Conservation (phyloP, 257 asterid species). For the Salvia rosmarinus region DNA sequence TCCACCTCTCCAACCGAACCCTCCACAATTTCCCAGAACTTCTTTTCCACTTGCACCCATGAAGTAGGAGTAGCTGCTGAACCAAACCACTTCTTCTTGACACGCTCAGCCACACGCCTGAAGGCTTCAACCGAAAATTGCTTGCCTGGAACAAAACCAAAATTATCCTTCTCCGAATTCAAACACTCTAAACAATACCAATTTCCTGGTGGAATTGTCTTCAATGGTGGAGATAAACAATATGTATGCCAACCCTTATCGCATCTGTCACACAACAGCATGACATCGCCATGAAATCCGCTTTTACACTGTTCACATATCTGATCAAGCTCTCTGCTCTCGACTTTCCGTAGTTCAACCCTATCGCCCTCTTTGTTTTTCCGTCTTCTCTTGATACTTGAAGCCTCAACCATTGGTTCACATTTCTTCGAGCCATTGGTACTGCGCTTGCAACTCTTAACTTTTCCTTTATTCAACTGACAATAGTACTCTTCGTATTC, state of each 20-base stretch:
- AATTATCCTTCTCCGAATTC: constrained; percentile 86
- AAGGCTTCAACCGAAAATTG: constrained; percentile 74
- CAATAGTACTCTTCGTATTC: constrained; percentile 82
- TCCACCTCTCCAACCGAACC: constrained; percentile 91
- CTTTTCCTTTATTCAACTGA: constrained; percentile 58
- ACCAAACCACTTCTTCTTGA: constrained; percentile 92
- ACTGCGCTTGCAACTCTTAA: constrained; percentile 50
- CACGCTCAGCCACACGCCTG: constrained; percentile 83
- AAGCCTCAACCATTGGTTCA: constrained; percentile 48
- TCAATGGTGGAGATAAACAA: constrained; percentile 90
- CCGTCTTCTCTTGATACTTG: constrained; percentile 71
- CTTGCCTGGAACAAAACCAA: constrained; percentile 92
- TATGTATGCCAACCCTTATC: constrained; percentile 94
- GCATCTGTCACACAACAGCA: constrained; percentile 95
- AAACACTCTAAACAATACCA: constrained; percentile 96
- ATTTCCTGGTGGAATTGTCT: constrained; percentile 81
- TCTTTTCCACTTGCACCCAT: constrained; percentile 76
- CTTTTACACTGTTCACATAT: constrained; percentile 92
- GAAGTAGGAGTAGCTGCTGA: constrained; percentile 65
- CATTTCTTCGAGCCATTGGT: constrained; percentile 47
- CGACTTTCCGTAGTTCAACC: constrained; percentile 50
- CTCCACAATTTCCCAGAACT: constrained; percentile 96
- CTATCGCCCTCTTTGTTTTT: constrained; percentile 71
- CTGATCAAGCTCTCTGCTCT: constrained; percentile 63
- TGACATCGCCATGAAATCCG: constrained; percentile 96